Percentiles rank a stretch among this genome's conserved stretches.
Evolutionary conservation across 2,329 filamentous ascomycete species (phyloP).

Genomic region (Stachybotrys chlorohalonatus): DNA sequence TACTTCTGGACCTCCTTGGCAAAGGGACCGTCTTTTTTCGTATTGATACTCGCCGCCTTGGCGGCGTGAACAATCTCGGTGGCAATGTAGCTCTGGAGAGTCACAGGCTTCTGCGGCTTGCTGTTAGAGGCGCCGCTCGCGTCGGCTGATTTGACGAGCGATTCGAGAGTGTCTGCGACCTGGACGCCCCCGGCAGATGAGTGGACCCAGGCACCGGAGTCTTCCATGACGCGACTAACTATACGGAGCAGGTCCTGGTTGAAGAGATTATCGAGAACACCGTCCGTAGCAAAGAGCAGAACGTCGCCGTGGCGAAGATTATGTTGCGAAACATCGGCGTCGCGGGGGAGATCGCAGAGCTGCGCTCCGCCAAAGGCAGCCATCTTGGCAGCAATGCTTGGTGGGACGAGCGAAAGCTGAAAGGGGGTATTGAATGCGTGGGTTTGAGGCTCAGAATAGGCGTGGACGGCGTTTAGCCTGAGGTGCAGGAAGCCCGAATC

Average conservation of each 20-base stretch:
- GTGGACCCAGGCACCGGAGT: conserved; percentile 63
- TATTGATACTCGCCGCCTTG: conserved; percentile 75
- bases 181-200: conserved; percentile 49
- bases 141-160: conserved; percentile 21
- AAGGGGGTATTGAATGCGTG: conserved; percentile 98
- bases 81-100: conserved; percentile 70
- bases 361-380: conserved; percentile 75
- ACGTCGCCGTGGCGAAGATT: conserved; percentile 82
- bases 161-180: conserved; percentile 52
- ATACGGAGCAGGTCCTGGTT: conserved; percentile 81
- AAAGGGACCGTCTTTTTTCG: conserved; percentile 80
- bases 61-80: conserved; percentile 72
- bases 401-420: conserved; percentile 82
- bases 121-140: conserved; percentile 9
- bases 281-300: conserved; percentile 87
- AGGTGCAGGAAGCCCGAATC: conserved; percentile 91
- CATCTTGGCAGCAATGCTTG: conserved; percentile 68
- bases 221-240: conserved; percentile 67
- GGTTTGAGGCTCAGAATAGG: conserved; percentile 77
- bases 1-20: conserved; percentile 87
- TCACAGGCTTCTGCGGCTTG: conserved; percentile 26
- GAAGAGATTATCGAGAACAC: conserved; percentile 92
- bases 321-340: conserved; percentile 73
- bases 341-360: conserved; percentile 73
- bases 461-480: conserved; percentile 75